These are phyloP conservation scores for Penicillium maclennaniae DNA, from an alignment of 495 filamentous ascomycete genomes.

Conservation along the genomic window DNA sequence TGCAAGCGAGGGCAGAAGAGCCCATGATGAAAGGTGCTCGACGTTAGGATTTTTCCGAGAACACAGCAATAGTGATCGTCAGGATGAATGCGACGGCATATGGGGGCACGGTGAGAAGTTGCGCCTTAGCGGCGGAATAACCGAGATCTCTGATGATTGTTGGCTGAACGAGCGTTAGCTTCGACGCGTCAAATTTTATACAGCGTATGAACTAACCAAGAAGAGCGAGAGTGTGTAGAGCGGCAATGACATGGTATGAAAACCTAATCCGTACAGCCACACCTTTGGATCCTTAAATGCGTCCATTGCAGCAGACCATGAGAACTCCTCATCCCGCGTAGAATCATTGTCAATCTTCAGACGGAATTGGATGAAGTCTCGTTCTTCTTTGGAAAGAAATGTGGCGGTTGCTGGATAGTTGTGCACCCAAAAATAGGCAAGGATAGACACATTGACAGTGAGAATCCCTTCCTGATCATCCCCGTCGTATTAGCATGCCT, in stretches of 20 bases:
- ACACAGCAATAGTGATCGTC: slow-evolving; percentile 53
- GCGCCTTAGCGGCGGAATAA: slow-evolving; percentile 62
- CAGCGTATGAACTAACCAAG: slow-evolving; percentile 41
- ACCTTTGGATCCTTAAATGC: slow-evolving; percentile 69
- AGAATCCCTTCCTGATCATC: slow-evolving; percentile 58
- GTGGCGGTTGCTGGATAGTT: slow-evolving; percentile 68
- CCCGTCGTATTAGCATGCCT: background rate
- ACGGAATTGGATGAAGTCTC: slow-evolving; percentile 54
- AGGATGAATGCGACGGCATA: slow-evolving; percentile 60
- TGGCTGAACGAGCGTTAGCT: slow-evolving; percentile 35
- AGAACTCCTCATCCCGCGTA: slow-evolving; percentile 60
- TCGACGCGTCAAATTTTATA: background rate
- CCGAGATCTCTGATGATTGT: slow-evolving; percentile 69
- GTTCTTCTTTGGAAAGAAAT: slow-evolving; percentile 63
- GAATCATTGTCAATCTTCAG: slow-evolving; percentile 59
- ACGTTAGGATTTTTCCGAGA: slow-evolving; percentile 53
- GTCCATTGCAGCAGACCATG: slow-evolving; percentile 58
- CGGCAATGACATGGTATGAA: slow-evolving; percentile 71
- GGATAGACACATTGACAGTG: slow-evolving; percentile 58
- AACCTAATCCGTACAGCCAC: slow-evolving; percentile 69
- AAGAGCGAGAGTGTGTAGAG: slow-evolving; percentile 79
- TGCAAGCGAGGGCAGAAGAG: slow-evolving; percentile 50
- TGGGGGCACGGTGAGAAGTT: slow-evolving; percentile 69
- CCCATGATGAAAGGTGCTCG: slow-evolving; percentile 62
- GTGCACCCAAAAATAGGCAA: slow-evolving; percentile 67